These are phyloP conservation scores for Leptodermis oblonga DNA, from an alignment of 257 asterid genomes.

Conservation along the genomic window DNA sequence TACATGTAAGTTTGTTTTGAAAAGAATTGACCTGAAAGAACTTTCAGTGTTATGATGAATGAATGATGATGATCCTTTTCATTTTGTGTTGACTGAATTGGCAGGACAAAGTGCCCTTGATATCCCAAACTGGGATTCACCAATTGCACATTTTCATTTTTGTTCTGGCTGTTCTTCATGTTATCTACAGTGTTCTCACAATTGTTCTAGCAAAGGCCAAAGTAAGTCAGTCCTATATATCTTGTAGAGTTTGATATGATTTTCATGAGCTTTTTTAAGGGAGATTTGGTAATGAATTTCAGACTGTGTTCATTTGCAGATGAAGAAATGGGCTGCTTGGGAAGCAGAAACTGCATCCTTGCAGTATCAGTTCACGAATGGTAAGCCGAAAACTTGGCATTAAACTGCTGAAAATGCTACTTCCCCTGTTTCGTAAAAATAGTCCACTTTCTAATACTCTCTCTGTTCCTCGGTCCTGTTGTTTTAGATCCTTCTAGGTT, in stretches of 20 bases:
- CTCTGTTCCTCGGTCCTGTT: neutral
- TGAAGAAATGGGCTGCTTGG: constrained; percentile 30
- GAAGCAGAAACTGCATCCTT: constrained; percentile 25
- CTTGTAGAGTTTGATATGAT: neutral
- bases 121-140: constrained; percentile 18
- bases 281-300: neutral
- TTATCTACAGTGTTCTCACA: constrained; percentile 26
- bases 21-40: neutral
- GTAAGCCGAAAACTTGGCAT: constrained; percentile 8
- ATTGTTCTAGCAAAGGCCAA: constrained; percentile 25
- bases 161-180: constrained; percentile 30
- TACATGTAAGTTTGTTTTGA: neutral
- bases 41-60: too few species aligned
- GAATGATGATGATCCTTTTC: neutral
- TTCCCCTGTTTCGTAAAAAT: too few species aligned
- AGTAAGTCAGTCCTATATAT: constrained; percentile 9
- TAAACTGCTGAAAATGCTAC: too few species aligned
- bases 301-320: neutral
- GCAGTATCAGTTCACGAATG: constrained; percentile 20
- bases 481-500: constrained; percentile 25
- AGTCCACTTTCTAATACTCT: too few species aligned
- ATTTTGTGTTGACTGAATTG: neutral
- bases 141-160: constrained; percentile 34
- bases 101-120: constrained; percentile 24
- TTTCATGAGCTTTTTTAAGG: neutral